phyloP scores from a whole-genome alignment of 495 filamentous ascomycete genomes.

The Podospora sp. region DNA sequence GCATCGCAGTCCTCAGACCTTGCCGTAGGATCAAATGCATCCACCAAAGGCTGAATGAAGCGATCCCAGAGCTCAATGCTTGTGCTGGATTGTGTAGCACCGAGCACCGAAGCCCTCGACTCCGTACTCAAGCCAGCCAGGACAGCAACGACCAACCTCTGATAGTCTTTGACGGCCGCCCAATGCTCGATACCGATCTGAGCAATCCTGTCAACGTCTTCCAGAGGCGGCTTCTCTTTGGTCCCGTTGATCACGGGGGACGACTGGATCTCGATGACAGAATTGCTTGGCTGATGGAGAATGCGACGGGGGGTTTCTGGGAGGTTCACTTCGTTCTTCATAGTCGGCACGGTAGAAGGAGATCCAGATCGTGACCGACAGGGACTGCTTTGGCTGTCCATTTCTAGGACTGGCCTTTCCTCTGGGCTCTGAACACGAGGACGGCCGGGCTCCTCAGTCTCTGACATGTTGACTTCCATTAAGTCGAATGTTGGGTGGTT shows the following conservation, averaged over 20 bases:
- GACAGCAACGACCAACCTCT: constrained; percentile 32
- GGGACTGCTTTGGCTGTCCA: background rate
- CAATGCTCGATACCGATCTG: constrained; percentile 28
- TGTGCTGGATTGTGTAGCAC: constrained; percentile 7
- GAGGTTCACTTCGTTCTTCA: background rate
- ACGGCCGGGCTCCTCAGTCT: background rate
- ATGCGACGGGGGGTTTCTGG: background rate
- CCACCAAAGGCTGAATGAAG: constrained; percentile 20
- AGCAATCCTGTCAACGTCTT: constrained; percentile 20
- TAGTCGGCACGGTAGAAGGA: background rate
- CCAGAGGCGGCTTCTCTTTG: constrained; percentile 18
- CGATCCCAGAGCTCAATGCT: constrained; percentile 27
- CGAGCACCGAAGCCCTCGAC: constrained; percentile 8
- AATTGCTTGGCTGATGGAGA: background rate
- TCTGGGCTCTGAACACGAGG: background rate
- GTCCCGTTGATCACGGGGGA: constrained; percentile 14
- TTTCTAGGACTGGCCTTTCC: background rate
- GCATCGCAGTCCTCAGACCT: background rate
- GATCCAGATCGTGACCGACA: background rate
- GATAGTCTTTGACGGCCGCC: constrained; percentile 22
- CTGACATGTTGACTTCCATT: background rate
- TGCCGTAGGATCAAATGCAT: background rate
- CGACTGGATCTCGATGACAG: constrained; percentile 22
- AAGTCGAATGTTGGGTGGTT: background rate
- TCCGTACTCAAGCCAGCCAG: constrained; percentile 21